Evolutionary conservation across 495 filamentous ascomycete genomes (phyloP).

Genomic region (Hapsidospora chrysogenum): DNA sequence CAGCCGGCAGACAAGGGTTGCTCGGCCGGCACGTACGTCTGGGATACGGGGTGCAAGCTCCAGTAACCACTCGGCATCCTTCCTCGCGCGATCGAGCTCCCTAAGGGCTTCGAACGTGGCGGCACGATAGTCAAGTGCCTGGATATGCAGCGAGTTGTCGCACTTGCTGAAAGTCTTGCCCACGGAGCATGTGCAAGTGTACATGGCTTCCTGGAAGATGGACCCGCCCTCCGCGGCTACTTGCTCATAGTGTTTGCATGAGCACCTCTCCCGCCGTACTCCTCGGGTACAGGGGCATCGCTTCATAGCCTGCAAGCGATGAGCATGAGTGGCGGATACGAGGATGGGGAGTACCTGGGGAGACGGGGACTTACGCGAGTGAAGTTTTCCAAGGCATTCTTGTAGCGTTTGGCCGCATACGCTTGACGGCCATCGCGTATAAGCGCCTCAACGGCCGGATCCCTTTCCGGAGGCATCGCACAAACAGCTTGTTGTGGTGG

Average conservation of each 20-base stretch:
- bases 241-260: not conserved
- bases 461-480: no score
- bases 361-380: not conserved
- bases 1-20: not conserved
- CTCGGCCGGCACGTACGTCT: not conserved
- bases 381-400: not conserved
- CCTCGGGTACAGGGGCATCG: slow-evolving; percentile 1
- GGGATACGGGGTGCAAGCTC: not conserved
- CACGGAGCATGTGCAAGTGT: not conserved
- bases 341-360: not conserved
- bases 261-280: not conserved
- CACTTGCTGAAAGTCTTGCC: not conserved
- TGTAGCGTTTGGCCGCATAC: slow-evolving; percentile 1
- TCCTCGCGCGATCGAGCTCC: slow-evolving; percentile 1
- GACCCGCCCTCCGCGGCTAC: not conserved
- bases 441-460: not conserved
- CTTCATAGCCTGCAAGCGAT: not conserved
- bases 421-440: not conserved
- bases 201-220: not conserved
- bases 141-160: not conserved
- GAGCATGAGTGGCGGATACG: not conserved
- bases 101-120: slow-evolving; percentile 1
- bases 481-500: no score
- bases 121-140: slow-evolving; percentile 3
- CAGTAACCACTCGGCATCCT: slow-evolving; percentile 1